phyloP scores from a whole-genome alignment of 176 grass and related monocot genomes.

The Oryza glaberrima region DNA sequence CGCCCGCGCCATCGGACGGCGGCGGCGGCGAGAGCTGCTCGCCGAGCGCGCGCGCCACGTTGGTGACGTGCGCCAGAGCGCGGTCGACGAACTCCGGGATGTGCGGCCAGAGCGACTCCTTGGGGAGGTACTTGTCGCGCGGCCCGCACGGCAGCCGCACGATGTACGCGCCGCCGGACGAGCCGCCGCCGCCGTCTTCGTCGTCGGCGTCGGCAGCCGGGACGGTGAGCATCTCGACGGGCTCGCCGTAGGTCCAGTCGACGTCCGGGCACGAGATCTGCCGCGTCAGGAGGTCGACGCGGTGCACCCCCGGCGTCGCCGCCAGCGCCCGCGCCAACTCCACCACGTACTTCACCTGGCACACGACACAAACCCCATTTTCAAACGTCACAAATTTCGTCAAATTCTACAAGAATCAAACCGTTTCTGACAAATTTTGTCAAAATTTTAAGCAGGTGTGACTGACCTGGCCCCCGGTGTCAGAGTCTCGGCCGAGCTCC shows the following conservation, averaged over 20 bases:
- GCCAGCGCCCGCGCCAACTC: constrained; percentile 86
- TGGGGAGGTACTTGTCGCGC: constrained; percentile 74
- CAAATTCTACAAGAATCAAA: not conserved
- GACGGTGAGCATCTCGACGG: constrained; percentile 77
- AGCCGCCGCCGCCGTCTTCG: constrained; percentile 4
- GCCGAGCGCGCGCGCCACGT: constrained; percentile 74
- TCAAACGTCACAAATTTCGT: not conserved
- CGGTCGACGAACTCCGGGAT: constrained; percentile 96
- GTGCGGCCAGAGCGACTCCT: constrained; percentile 92
- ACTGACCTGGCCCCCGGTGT: constrained; percentile 88
- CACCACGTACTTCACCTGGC: constrained; percentile 95
- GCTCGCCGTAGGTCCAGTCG: constrained; percentile 95
- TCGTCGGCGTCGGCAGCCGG: not conserved
- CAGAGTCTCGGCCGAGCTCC: constrained; percentile 88
- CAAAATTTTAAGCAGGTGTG: not conserved
- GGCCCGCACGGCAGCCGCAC: constrained; percentile 89
- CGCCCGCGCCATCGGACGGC: not conserved
- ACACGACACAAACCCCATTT: too few species aligned
- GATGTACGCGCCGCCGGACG: constrained; percentile 67
- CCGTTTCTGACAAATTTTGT: not conserved
- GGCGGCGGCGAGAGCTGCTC: constrained; percentile 41
- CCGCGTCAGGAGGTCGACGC: constrained; percentile 84
- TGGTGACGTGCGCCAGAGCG: constrained; percentile 77
- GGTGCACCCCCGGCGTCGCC: constrained; percentile 72
- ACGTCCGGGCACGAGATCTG: constrained; percentile 80